Percentiles rank a stretch among this genome's conserved stretches.
phyloP scores from a whole-genome alignment of 1,139 yeast species.

The Sugiyamaella xylanicola region DNA sequence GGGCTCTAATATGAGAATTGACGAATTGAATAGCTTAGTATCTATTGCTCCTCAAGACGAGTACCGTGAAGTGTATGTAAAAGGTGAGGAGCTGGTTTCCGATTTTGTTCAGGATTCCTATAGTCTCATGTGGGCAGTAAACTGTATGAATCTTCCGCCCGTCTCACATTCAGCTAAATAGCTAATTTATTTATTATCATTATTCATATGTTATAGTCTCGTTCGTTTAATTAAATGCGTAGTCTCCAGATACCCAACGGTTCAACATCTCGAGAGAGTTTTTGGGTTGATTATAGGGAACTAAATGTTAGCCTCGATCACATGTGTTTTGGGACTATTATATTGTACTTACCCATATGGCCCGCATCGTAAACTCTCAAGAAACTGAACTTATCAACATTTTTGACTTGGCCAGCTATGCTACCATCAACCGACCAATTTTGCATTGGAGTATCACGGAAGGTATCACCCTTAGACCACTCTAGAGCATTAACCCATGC shows the following conservation, averaged over 20 bases:
- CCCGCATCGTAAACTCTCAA: slow-evolving; percentile 68
- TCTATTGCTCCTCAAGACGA: slow-evolving; percentile 4
- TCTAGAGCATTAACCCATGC: slow-evolving; percentile 74
- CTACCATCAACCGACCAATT: slow-evolving; percentile 47
- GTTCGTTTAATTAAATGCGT: slow-evolving; percentile 34
- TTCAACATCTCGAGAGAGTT: slow-evolving; percentile 74
- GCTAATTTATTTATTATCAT: not conserved
- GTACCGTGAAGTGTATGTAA: not conserved
- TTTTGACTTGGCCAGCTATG: slow-evolving; percentile 61
- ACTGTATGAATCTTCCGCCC: slow-evolving; percentile 8
- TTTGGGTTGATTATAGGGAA: slow-evolving; percentile 80
- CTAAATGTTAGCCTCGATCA: slow-evolving; percentile 31
- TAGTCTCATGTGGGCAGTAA: slow-evolving; percentile 14
- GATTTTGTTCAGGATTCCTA: slow-evolving; percentile 13
- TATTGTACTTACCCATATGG: slow-evolving; percentile 49
- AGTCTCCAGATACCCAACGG: slow-evolving; percentile 59
- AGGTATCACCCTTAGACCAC: slow-evolving; percentile 52
- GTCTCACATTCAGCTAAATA: not conserved
- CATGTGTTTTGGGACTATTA: not conserved
- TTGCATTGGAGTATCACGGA: slow-evolving; percentile 39
- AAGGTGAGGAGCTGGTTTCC: slow-evolving; percentile 1
- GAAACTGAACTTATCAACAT: slow-evolving; percentile 58
- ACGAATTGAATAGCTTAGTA: slow-evolving; percentile 1
- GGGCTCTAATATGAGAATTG: slow-evolving; percentile 14
- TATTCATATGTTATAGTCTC: not conserved